Evolutionary conservation across 192 early-diverging fungal species (phyloP).

Genomic region (Geranomyces michiganensis): DNA sequence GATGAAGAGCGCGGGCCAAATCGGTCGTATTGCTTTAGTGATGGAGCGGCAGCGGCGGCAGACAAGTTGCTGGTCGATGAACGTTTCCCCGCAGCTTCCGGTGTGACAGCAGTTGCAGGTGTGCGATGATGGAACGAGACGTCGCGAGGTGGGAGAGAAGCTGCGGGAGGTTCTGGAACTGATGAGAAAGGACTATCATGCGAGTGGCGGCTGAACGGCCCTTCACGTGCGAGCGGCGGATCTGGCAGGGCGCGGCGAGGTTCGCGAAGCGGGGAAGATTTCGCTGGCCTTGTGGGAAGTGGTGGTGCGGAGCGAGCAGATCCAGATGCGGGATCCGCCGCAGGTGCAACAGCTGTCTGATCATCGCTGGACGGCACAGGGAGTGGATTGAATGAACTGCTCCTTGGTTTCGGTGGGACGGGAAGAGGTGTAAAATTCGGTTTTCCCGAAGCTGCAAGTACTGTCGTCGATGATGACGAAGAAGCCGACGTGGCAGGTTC

Average conservation of each 20-base stretch:
- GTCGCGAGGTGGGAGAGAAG: background rate
- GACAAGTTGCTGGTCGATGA: too few relatives aligned
- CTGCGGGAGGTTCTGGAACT: background rate
- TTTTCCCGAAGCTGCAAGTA: background rate
- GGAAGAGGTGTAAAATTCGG: background rate
- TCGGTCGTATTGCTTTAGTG: too few relatives aligned
- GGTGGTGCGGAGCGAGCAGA: background rate
- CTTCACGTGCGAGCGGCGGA: too few relatives aligned
- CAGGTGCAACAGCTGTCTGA: background rate
- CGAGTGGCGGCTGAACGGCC: too few relatives aligned
- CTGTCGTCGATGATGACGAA: background rate
- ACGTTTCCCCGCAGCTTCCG: too few relatives aligned
- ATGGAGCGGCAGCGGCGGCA: background rate
- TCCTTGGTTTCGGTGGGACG: background rate
- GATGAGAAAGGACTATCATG: too few relatives aligned
- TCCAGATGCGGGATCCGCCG: background rate
- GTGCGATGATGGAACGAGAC: background rate
- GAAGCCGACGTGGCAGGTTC: background rate
- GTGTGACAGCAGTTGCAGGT: too few relatives aligned
- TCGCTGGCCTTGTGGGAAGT: background rate
- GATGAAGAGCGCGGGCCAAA: too few relatives aligned
- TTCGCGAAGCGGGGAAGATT: background rate
- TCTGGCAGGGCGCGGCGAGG: background rate
- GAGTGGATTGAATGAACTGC: conserved; percentile 7
- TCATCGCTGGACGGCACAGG: background rate